phyloP scores from a whole-genome alignment of 345 rosid genomes.

The Adansonia digitata region DNA sequence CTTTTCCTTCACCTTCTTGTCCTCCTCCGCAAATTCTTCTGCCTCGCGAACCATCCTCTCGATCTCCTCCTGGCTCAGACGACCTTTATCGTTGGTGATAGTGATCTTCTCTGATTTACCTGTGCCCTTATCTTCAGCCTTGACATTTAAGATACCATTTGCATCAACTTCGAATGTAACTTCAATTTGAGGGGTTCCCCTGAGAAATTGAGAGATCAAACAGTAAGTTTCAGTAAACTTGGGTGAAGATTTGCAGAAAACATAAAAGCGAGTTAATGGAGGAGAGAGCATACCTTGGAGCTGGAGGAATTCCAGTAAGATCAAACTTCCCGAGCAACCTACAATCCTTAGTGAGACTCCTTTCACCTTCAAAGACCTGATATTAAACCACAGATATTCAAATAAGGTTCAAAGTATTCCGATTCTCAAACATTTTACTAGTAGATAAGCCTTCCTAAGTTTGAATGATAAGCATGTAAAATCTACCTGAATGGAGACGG shows the following conservation, averaged over 20 bases:
- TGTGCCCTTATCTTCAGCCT: constrained; percentile 88
- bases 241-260: not conserved
- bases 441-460: not conserved
- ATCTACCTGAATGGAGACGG: constrained; percentile 85
- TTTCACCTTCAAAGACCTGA: constrained; percentile 95
- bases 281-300: constrained; percentile 62
- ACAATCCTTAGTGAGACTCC: constrained; percentile 94
- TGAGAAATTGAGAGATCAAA: constrained; percentile 22
- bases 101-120: constrained; percentile 94
- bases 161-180: constrained; percentile 97
- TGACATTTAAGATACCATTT: constrained; percentile 86
- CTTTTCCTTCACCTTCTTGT: constrained; percentile 90
- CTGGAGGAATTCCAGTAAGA: constrained; percentile 72
- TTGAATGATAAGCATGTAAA: not conserved
- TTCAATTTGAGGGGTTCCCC: constrained; percentile 98
- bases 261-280: not conserved
- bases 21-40: constrained; percentile 95
- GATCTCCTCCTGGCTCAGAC: constrained; percentile 92
- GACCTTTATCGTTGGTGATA: constrained; percentile 95
- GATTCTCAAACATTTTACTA: not conserved
- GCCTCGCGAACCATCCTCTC: constrained; percentile 94
- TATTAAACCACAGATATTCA: constrained; percentile 7
- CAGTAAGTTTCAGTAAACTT: not conserved
- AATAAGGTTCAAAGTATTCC: not conserved
- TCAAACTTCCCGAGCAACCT: constrained; percentile 88